Evolutionary conservation across 2,329 filamentous ascomycete genomes (phyloP), one percentile per base, ranked within the genome.

Genomic region (Scedosporium dehoogii): DNA sequence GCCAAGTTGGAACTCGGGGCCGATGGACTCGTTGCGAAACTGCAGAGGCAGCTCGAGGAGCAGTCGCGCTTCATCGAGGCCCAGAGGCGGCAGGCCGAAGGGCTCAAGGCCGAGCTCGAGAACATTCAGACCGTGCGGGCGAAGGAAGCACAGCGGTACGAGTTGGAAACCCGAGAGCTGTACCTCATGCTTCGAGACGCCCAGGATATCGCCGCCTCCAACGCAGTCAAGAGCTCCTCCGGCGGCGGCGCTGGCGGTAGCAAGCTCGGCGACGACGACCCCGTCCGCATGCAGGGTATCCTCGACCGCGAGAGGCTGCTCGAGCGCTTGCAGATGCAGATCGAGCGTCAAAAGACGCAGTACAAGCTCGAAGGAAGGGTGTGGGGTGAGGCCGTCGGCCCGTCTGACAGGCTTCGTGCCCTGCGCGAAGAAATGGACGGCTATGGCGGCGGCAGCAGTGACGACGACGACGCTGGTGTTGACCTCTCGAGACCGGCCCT

Each of bases 171-270:
- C 1, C 84, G 94, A 77, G 94, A 99, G 75, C 78, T 99, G 23
- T 99, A 97, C 74, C 88, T 99, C 63, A 99, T 99, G 94, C 87
- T 99, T 66, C 87, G 93, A 65, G 94, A 99, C 75, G 93, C 94
- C 44, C 93, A 97, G 75, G 93, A 99, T 70, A 91, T 97, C 67
- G 93, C 93, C 56, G 92, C 92, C 25, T 92, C 93, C 3, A 90
- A 91, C 69, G 90, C 91, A 61, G 76, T 76, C 62, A 86, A 85
- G 72, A 78, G 78, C 65, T 53, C 60, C 7, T 23, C 57, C 16
- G 59, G 57, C 29, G 44, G 44, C 23, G 78, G 74, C 60, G 77
- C 80, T 68, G 78, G 78, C 48, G 79, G 75, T 62, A 81, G 79
- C 66, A 63, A 68, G 56, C 75, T 86, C 46, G 81, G 74, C 58